Base-by-base conservation (phyloP, 257 asterid genomes). In the Coffea eugenioides region DNA sequence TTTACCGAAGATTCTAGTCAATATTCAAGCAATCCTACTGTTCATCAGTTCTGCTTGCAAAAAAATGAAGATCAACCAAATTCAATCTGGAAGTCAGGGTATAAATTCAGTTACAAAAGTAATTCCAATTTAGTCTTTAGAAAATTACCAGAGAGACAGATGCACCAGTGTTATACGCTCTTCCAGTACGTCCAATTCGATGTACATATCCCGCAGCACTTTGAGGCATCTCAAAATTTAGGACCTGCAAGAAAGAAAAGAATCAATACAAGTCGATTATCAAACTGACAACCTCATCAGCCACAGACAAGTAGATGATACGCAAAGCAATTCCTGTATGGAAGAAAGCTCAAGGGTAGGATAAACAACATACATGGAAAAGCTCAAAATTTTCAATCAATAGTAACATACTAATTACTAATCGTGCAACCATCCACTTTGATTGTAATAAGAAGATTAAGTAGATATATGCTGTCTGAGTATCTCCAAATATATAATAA, bases 161-260 rank as follows among this genome's bases (percentile, higher is more conserved):
- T 83, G 97, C 99, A 78, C 98, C 98, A 54, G 97, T 88, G 81
- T 89, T 92, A 83, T 91, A 90, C 75, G 96, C 98, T 90, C 99
- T 91, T 85, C 98, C 99, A 61, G 98, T 92, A 73, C 97, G 97
- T 77, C 99, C 99, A 83, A 96, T 90, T 74, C 98, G 97, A 88
- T 96, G 99, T 85, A 94, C 95, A 86, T 96, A 96, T 27, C 97
- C 99, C 0, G 90, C 91, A 52, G 97, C 94, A 76, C 82, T 92
- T 82, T 73, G 79, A 79, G 99, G 98, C 98, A 96, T 91, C 77
- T 96, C 98, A 82, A 87, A 92, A 85, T 96, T 96, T 79, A 96
- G 82, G 51, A 96, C 98, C 99, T 96, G 88, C 46, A 71, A 49
- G 34, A 77, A 69, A 73, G 71, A 67, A 59, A 73, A 68, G 69